Conservation (phyloP, 2,329 filamentous ascomycete species). For the Geoglossum cookeanum region DNA sequence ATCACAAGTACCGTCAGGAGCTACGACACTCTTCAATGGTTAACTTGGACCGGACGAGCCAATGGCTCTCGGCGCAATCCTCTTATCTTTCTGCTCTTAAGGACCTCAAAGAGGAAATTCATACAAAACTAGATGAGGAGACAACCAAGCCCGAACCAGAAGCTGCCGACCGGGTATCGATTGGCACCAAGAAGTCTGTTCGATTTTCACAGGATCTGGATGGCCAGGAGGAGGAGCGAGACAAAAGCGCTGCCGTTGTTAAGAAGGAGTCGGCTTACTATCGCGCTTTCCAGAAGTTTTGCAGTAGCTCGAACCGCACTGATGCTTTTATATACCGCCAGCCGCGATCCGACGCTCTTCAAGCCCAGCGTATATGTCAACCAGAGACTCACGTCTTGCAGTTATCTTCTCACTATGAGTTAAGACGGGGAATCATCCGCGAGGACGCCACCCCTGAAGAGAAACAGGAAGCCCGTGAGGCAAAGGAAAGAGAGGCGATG, state of each 20-base stretch:
- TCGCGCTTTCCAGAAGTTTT: conserved; percentile 62
- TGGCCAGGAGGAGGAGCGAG: neutral
- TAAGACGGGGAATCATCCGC: neutral
- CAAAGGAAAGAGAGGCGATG: conserved; percentile 67
- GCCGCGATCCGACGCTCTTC: conserved; percentile 72
- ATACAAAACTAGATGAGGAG: conserved; percentile 23
- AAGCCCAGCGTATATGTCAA: conserved; percentile 47
- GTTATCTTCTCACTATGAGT: neutral
- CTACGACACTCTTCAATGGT: conserved; percentile 49
- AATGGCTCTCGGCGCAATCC: conserved; percentile 72
- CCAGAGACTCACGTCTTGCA: neutral
- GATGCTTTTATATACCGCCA: conserved; percentile 62
- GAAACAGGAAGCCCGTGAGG: conserved; percentile 21
- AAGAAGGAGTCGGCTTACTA: conserved; percentile 58
- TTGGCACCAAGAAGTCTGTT: conserved; percentile 47
- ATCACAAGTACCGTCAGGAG: conserved; percentile 55
- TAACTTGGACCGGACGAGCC: conserved; percentile 67
- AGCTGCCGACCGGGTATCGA: conserved; percentile 14
- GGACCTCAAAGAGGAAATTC: conserved; percentile 26
- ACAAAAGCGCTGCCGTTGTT: neutral
- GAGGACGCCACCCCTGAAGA: neutral
- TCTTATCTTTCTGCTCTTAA: conserved; percentile 51
- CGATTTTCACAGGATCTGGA: conserved; percentile 40
- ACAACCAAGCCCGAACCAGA: conserved; percentile 1
- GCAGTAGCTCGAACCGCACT: conserved; percentile 28